Evolutionary conservation across 2,329 filamentous ascomycete genomes (phyloP).

Genomic region (Capronia americana): DNA sequence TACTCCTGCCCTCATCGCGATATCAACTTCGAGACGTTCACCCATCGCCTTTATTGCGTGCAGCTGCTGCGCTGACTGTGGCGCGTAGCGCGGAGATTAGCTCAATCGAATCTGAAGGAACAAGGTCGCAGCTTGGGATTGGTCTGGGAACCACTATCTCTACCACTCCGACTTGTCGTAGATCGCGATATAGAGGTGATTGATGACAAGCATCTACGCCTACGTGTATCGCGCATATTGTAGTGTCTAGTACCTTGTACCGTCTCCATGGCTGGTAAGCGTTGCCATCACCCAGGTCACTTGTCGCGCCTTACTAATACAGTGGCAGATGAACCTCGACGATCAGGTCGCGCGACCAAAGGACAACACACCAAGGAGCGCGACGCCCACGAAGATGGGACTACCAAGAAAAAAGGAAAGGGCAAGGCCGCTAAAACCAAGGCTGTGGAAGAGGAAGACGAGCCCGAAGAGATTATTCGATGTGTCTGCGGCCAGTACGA

Average conservation of each 20-base stretch:
- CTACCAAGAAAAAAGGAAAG: constrained; percentile 55
- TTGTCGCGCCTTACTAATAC: constrained; percentile 20
- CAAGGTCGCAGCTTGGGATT: constrained; percentile 14
- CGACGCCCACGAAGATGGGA: constrained; percentile 70
- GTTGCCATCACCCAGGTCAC: constrained; percentile 44
- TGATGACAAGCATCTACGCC: constrained; percentile 30
- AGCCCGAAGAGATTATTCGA: constrained; percentile 77
- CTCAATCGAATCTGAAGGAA: constrained; percentile 19
- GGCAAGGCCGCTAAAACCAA: constrained; percentile 55
- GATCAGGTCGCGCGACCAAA: constrained; percentile 94
- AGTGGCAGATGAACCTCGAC: constrained; percentile 76
- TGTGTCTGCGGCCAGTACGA: constrained; percentile 91
- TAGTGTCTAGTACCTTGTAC: constrained; percentile 33
- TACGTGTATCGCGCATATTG: constrained; percentile 29
- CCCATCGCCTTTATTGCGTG: constrained; percentile 2
- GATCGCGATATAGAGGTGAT: constrained; percentile 37
- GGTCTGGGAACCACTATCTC: constrained; percentile 32
- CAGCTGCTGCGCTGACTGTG: constrained; percentile 9
- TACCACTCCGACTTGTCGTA: constrained; percentile 32
- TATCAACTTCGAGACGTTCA: constrained; percentile 2
- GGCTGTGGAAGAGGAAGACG: constrained; percentile 56
- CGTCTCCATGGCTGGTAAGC: constrained; percentile 66
- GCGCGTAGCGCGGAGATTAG: constrained; percentile 17
- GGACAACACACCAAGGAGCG: constrained; percentile 91
- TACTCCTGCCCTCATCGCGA: neutral